These are phyloP conservation scores for Ogataea parapolymorpha DNA, from an alignment of 805 yeast genomes.

Conservation along the genomic window DNA sequence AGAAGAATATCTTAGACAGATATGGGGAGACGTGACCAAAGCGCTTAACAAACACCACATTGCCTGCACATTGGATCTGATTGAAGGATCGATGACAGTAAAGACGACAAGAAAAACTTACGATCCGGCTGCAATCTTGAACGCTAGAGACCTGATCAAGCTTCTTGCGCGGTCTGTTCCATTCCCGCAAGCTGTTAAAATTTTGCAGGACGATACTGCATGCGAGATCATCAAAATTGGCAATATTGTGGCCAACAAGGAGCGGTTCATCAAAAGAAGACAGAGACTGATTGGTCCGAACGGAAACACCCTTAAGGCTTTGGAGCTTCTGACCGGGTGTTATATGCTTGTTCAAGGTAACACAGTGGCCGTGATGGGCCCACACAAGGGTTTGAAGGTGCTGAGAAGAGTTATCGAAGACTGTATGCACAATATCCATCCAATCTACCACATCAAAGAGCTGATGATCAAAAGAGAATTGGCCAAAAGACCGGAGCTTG, in stretches of 20 bases:
- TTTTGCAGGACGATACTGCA: conserved; percentile 86
- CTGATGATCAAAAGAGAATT: conserved; percentile 95
- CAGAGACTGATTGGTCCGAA: conserved; percentile 96
- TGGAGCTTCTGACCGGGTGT: conserved; percentile 92
- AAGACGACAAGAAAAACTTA: conserved; percentile 92
- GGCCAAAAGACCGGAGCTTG: conserved; percentile 91
- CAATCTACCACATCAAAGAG: conserved; percentile 97
- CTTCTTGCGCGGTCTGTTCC: conserved; percentile 95
- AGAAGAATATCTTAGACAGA: conserved; percentile 80
- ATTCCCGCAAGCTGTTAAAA: conserved; percentile 91
- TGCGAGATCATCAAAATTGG: conserved; percentile 97
- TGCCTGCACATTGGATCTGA: conserved; percentile 82
- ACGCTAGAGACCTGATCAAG: conserved; percentile 93
- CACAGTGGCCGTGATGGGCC: conserved; percentile 97
- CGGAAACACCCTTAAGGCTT: conserved; percentile 93
- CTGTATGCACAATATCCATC: conserved; percentile 95
- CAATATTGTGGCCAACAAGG: conserved; percentile 82
- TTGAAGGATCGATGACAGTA: conserved; percentile 97
- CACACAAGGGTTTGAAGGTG: conserved; percentile 87
- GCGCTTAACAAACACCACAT: conserved; percentile 70
- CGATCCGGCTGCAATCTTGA: conserved; percentile 91
- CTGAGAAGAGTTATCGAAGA: conserved; percentile 94
- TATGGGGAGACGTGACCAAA: conserved; percentile 92
- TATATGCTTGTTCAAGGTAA: conserved; percentile 96
- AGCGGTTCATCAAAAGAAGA: conserved; percentile 90